Evolutionary conservation across 2,329 filamentous ascomycete genomes (phyloP).

Genomic region (Geosmithia morbida): DNA sequence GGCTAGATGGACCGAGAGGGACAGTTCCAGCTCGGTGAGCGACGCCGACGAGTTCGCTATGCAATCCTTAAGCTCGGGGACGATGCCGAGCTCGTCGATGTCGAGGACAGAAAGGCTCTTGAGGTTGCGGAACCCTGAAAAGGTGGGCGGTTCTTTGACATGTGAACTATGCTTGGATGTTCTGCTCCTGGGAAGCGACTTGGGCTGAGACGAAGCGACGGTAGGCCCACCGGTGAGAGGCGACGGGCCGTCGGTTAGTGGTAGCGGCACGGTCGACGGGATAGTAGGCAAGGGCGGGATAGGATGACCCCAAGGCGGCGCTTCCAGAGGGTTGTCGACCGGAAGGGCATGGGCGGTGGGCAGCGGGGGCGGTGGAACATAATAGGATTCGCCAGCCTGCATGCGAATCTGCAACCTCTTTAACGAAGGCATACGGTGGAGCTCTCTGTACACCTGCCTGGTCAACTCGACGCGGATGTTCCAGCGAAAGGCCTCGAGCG

Average conservation of each 20-base stretch:
- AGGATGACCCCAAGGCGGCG: background rate
- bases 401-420: slow-evolving; percentile 42
- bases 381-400: slow-evolving; percentile 41
- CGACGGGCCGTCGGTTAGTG: slow-evolving; percentile 4
- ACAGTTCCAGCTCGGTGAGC: slow-evolving; percentile 39
- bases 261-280: slow-evolving; percentile 3
- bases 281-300: slow-evolving; percentile 9
- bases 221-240: slow-evolving; percentile 6
- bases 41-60: slow-evolving; percentile 39
- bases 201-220: slow-evolving; percentile 16
- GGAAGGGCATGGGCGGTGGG: slow-evolving; percentile 16
- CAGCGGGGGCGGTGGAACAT: slow-evolving; percentile 32
- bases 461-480: slow-evolving; percentile 50
- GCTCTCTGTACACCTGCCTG: slow-evolving; percentile 37
- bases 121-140: slow-evolving; percentile 42
- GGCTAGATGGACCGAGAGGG: slow-evolving; percentile 40
- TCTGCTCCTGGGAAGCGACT: slow-evolving; percentile 18
- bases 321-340: slow-evolving; percentile 4
- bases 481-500: slow-evolving; percentile 28
- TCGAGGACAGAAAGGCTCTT: slow-evolving; percentile 40
- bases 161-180: slow-evolving; percentile 13
- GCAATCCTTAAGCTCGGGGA: slow-evolving; percentile 40
- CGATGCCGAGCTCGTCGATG: slow-evolving; percentile 41
- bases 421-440: slow-evolving; percentile 38
- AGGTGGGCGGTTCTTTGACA: slow-evolving; percentile 30